Conservation (phyloP, 2,329 filamentous ascomycete species). For the Trichoderma pleuroti region DNA sequence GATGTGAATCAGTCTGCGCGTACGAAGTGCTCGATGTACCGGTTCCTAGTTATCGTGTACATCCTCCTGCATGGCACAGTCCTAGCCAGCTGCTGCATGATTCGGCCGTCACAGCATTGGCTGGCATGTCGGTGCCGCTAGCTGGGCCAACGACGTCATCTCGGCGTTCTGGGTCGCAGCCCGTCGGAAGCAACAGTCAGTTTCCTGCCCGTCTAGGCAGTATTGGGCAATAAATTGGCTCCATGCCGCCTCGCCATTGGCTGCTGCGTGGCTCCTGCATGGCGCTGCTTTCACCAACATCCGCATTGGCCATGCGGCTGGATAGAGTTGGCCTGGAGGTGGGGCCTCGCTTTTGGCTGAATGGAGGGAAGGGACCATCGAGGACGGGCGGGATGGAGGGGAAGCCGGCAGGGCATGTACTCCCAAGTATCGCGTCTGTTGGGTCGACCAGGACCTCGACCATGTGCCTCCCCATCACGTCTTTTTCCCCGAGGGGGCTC, state of each 20-base stretch:
- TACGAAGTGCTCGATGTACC: not conserved
- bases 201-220: not conserved
- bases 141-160: conserved; percentile 12
- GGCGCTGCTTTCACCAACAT: conserved; percentile 2
- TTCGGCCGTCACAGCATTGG: conserved; percentile 6
- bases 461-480: not conserved
- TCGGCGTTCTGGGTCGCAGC: conserved; percentile 1
- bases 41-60: not conserved
- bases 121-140: conserved; percentile 14
- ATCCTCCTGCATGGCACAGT: not conserved
- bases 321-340: conserved; percentile 16
- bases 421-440: not conserved
- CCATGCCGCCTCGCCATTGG: not conserved
- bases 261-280: not conserved
- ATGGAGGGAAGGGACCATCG: conserved; percentile 7
- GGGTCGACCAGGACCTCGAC: not conserved
- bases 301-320: conserved; percentile 13
- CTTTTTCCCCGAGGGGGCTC: conserved; percentile 4
- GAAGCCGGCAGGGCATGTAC: not conserved
- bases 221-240: conserved; percentile 7
- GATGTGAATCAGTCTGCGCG: not conserved
- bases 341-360: conserved; percentile 12
- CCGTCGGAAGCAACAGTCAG: conserved; percentile 10
- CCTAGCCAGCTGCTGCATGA: not conserved
- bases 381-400: not conserved